Conservation (phyloP, 306 rosid genomes). For the Castanopsis chinensis region DNA sequence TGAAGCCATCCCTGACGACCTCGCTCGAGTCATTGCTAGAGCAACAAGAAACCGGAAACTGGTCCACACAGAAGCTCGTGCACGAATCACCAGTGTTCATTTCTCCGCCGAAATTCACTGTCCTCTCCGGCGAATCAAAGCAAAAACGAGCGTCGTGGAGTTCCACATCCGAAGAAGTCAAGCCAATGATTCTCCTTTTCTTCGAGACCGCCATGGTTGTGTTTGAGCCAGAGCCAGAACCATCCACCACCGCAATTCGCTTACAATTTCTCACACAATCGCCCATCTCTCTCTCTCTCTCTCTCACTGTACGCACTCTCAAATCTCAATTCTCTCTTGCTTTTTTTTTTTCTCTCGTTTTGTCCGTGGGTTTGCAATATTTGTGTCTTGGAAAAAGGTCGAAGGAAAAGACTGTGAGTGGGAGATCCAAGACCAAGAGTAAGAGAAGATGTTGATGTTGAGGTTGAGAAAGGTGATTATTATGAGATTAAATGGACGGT, state of each 20-base stretch:
- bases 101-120: constrained; percentile 5
- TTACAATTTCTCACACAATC: constrained; percentile 41
- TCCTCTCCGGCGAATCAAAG: not conserved
- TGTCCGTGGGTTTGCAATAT: not conserved
- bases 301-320: not conserved
- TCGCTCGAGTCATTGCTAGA: constrained; percentile 39
- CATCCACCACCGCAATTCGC: constrained; percentile 40
- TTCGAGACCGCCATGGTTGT: constrained; percentile 36
- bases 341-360: not conserved
- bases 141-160: constrained; percentile 6
- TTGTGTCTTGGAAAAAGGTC: not conserved
- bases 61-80: constrained; percentile 23
- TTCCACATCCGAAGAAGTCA: constrained; percentile 16
- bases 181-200: constrained; percentile 33
- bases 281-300: constrained; percentile 4
- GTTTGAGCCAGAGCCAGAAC: constrained; percentile 23
- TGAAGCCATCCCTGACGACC: constrained; percentile 18
- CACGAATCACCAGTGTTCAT: constrained; percentile 15
- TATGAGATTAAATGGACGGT: constrained; percentile 37
- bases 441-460: constrained; percentile 19
- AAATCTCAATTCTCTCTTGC: no score
- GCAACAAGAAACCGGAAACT: constrained; percentile 39
- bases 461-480: constrained; percentile 9
- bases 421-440: constrained; percentile 48
- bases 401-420: constrained; percentile 6